Conservation (phyloP, 805 yeast genomes). For the Lipomyces oligophaga region DNA sequence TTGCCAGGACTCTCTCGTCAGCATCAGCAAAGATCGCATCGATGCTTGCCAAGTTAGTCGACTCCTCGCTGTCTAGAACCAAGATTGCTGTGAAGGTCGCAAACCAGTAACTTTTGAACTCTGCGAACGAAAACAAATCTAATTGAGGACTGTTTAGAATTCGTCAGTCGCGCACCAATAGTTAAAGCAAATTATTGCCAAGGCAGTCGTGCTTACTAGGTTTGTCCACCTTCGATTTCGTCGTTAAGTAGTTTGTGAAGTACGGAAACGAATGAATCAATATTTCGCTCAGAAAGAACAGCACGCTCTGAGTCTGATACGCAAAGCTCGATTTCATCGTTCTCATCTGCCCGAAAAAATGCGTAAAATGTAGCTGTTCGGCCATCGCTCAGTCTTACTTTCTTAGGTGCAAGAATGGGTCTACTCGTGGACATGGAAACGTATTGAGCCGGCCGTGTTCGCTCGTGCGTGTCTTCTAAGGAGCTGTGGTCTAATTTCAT, state of each 20-base stretch:
- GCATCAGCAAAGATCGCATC: constrained; percentile 38
- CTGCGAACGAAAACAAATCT: constrained; percentile 43
- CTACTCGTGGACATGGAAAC: background rate
- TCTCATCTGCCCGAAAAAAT: constrained; percentile 8
- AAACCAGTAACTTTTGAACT: constrained; percentile 65
- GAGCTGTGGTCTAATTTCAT: constrained; percentile 9
- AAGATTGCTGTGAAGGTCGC: constrained; percentile 61
- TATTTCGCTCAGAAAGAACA: background rate
- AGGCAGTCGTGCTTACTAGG: constrained; percentile 56
- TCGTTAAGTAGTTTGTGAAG: constrained; percentile 48
- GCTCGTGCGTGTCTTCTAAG: constrained; percentile 1
- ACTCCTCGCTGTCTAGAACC: constrained; percentile 44
- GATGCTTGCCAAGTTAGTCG: constrained; percentile 27
- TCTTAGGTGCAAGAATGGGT: constrained; percentile 7
- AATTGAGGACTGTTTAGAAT: constrained; percentile 42
- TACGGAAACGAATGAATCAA: background rate
- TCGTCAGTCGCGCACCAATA: background rate
- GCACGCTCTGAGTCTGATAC: background rate
- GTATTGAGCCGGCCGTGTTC: background rate
- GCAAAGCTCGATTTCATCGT: constrained; percentile 6
- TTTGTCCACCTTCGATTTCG: constrained; percentile 67
- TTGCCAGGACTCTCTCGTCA: constrained; percentile 55
- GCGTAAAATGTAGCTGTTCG: constrained; percentile 16
- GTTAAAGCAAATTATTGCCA: background rate
- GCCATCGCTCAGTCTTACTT: constrained; percentile 13